A percentile compares a stretch with the other conserved stretches of the same genome.
Conservation (phyloP, 2,329 filamentous ascomycete genomes). For the Ampelomyces quisqualis region DNA sequence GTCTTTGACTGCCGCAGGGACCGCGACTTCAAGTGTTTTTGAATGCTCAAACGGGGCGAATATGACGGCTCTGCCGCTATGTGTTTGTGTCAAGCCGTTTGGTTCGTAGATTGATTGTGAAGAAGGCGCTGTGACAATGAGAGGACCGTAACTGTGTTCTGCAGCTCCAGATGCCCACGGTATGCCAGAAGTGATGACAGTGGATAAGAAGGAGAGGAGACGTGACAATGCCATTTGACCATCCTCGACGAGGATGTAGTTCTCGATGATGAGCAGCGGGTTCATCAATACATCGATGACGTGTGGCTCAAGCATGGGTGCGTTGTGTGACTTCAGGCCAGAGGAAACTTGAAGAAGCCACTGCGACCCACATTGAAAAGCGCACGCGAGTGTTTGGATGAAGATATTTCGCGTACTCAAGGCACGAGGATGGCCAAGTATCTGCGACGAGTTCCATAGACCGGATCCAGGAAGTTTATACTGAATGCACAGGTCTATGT, state of each 20-base stretch:
- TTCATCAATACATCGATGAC: constrained; percentile 29
- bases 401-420: constrained; percentile 46
- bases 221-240: constrained; percentile 20
- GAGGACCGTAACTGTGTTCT: constrained; percentile 35
- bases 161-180: constrained; percentile 35
- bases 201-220: constrained; percentile 22
- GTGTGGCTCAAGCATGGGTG: constrained; percentile 14
- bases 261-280: constrained; percentile 41
- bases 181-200: constrained; percentile 33
- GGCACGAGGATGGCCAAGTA: constrained; percentile 36
- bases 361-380: constrained; percentile 43
- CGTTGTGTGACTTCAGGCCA: constrained; percentile 23
- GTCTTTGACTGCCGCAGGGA: constrained; percentile 30
- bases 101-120: constrained; percentile 4
- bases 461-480: constrained; percentile 22
- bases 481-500: constrained; percentile 41
- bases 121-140: constrained; percentile 25
- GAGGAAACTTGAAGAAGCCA: constrained; percentile 43
- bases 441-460: constrained; percentile 32
- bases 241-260: constrained; percentile 35
- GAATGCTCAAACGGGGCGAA: constrained; percentile 39
- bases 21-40: constrained; percentile 34
- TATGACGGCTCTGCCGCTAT: constrained; percentile 28
- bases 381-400: constrained; percentile 45
- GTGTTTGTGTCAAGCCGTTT: neutral